Evolutionary conservation across 345 rosid genomes (phyloP), one percentile per base, ranked within the genome.

Genomic region (Arabis alpina): DNA sequence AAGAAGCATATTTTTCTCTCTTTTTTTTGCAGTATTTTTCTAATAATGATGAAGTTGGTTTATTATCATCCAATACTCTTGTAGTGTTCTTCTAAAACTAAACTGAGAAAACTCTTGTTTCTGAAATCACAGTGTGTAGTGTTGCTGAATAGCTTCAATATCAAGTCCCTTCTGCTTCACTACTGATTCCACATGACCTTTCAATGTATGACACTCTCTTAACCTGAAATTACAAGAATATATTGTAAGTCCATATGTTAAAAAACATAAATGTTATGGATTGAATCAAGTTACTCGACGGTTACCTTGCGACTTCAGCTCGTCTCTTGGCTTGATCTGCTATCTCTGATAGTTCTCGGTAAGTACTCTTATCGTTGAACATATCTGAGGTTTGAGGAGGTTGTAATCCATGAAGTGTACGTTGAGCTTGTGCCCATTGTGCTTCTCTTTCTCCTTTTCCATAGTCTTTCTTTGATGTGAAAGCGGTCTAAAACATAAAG

Each of bases 141-240:
- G 91, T 60, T 93, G 96, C 67, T 93, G 96, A 55, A 90, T 87
- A 70, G 97, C 85, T 25, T 86, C 92, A 3, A 88, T 88, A 82
- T 93, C 96, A 14, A 93, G 89, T 70, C 97, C 97, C 71, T 93
- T 93, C 67, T 90, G 93, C 65, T 88, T 90, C 79, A 93, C 97
- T 14, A 93, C 97, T 6, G 97, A 93, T 77, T 90, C 98, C 14
- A 90, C 93, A 48, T 90, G 98, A 1, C 97, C 93, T 83, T 93
- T 90, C 24, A 93, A 88, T 0, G 97, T 90, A 48, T 90, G 96
- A 54, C 90, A 85, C 81, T 93, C 98, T 72, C 97, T 84, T 67
- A 88, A 77, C 90, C 96, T 92, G 82, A 39, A 52, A 43, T 37
- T 23, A 53, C n/a, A 61, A 34, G 1, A 34, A 34, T 34, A 8